phyloP scores from a whole-genome alignment of 352 stramenopile species.

The Phytophthora ramorum region DNA sequence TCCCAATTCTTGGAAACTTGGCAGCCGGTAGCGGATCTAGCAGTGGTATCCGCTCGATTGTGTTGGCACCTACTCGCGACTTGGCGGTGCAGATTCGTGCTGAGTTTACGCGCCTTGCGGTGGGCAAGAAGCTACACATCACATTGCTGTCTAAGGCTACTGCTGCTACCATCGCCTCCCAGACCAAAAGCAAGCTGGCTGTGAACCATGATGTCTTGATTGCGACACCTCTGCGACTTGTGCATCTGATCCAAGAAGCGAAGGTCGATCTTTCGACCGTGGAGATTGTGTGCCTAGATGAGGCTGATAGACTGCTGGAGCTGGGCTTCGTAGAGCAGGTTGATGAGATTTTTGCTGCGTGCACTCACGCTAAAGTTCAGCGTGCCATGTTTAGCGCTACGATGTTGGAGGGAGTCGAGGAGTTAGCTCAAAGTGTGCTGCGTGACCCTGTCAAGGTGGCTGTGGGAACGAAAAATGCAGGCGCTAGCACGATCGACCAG shows the following conservation, averaged over 20 bases:
- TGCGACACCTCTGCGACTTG: constrained; percentile 95
- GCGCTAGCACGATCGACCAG: constrained; percentile 91
- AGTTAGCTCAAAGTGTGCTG: constrained; percentile 96
- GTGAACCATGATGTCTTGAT: constrained; percentile 96
- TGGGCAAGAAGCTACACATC: constrained; percentile 89
- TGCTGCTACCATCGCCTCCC: constrained; percentile 69
- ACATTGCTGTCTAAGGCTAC: constrained; percentile 94
- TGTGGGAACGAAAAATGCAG: constrained; percentile 93
- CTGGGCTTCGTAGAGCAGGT: constrained; percentile 97
- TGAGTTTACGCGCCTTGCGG: constrained; percentile 93
- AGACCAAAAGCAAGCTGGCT: constrained; percentile 83
- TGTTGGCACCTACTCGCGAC: constrained; percentile 98
- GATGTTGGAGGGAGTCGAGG: constrained; percentile 94
- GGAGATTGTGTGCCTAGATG: constrained; percentile 97
- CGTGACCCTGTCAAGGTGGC: constrained; percentile 96
- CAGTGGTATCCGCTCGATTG: constrained; percentile 90
- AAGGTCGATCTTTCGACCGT: constrained; percentile 87
- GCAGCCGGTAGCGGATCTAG: constrained; percentile 26
- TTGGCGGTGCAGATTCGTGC: constrained; percentile 97
- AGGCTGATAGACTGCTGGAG: constrained; percentile 99
- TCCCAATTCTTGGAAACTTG: constrained; percentile 93
- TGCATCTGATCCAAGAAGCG: constrained; percentile 89
- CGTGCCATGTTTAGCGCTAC: constrained; percentile 98
- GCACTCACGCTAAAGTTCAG: constrained; percentile 88
- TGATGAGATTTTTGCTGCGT: constrained; percentile 95